Base-by-base conservation (phyloP, 2,329 filamentous ascomycete genomes). In the Claviceps spartinae region DNA sequence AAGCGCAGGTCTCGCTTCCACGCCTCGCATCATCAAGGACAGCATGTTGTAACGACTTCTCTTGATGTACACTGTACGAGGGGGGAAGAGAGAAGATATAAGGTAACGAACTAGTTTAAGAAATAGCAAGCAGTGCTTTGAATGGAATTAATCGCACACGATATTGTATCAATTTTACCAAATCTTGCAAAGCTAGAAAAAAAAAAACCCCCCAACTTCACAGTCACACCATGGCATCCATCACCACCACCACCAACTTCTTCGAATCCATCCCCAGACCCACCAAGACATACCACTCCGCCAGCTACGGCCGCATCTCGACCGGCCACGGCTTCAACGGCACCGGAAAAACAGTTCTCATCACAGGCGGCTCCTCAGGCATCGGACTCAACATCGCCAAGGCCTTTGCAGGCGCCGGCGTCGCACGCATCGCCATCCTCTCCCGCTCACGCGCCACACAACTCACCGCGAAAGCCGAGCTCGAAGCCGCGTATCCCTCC, bases 301-400 rank as follows among this genome's bases (percentile, higher is more conserved):
- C 48, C 9, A 45, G 20, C n/a, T 50, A 50, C 30, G 48, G 45
- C 8, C 48, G 48, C 40, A 50, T 50, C n/a, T 50, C 48, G 18
- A n/a, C 18, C n/a, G 20, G 18, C 18, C 38, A 50, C 22, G 48
- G 48, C 40, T 50, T 50, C 41, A 16, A 22, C 22, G 48, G 48
- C n/a, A 30, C 5, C 7, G 48, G 48, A 5, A 50, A 50, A 13
- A 50, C 48, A 8, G 24, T 45, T 0, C 30, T 50, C 6, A 50
- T 50, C 48, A 50, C 48, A 2, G 48, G 48, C 30, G 48, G 48
- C 14, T 40, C 48, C 13, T 30, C 16, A 14, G 40, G 48, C 30
- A 44, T 50, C 16, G 48, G 48, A 9, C 40, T 26, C 26, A 45
- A 24, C 22, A 50, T 50, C 0, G 38, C 48, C 22, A 30, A 45